These are phyloP conservation scores for Amanita exitialis DNA, from an alignment of 768 basidiomycete genomes.

Conservation along the genomic window DNA sequence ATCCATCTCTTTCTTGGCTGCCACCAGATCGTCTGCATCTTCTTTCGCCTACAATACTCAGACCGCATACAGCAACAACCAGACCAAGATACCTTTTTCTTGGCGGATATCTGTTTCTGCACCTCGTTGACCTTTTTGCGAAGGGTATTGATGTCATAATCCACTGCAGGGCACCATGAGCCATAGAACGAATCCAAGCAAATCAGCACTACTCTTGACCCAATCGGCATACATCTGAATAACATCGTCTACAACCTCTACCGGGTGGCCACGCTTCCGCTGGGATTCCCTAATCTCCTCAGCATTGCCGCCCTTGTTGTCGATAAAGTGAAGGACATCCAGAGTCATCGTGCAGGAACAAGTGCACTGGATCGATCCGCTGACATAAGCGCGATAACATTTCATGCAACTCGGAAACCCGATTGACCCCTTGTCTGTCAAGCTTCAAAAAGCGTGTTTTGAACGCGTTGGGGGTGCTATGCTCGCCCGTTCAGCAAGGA, in stretches of 20 bases:
- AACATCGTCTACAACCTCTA: constrained; percentile 91
- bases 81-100: constrained; percentile 66
- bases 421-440: neutral
- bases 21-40: constrained; percentile 79
- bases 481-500: neutral
- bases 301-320: constrained; percentile 87
- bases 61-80: neutral
- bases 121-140: constrained; percentile 80
- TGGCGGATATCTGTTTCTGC: constrained; percentile 89
- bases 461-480: neutral
- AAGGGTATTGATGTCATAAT: constrained; percentile 71
- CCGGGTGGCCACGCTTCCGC: constrained; percentile 78
- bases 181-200: neutral
- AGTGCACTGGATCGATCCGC: neutral
- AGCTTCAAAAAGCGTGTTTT: neutral
- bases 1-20: constrained; percentile 78
- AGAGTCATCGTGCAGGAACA: constrained; percentile 56
- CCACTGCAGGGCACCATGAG: constrained; percentile 41
- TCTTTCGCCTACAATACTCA: constrained; percentile 65
- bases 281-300: constrained; percentile 88
- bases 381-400: constrained; percentile 6
- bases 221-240: constrained; percentile 87
- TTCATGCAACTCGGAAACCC: neutral
- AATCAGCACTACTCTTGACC: constrained; percentile 72
- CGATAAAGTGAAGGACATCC: constrained; percentile 72